Conservation (phyloP, 179 eudicot species). For the Beta macrorhiza region DNA sequence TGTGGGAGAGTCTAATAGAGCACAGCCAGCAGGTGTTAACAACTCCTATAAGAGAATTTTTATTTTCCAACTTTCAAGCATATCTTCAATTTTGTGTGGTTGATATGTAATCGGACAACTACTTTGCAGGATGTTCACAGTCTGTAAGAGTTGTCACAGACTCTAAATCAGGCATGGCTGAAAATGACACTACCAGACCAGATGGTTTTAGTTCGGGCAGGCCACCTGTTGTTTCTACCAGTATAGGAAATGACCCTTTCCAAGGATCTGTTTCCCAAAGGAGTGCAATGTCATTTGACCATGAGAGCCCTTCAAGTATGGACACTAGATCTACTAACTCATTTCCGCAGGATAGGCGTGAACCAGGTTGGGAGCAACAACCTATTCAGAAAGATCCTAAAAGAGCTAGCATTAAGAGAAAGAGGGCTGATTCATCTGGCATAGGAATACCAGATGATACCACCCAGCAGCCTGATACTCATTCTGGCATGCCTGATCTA, state of each 20-base stretch:
- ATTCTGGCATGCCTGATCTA: constrained; percentile 30
- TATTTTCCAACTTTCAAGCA: neutral
- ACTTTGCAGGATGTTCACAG: constrained; percentile 60
- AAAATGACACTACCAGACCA: constrained; percentile 45
- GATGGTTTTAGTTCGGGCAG: constrained; percentile 51
- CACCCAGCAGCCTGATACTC: constrained; percentile 45
- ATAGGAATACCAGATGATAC: constrained; percentile 45
- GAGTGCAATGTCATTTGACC: constrained; percentile 52
- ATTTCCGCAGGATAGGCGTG: constrained; percentile 65
- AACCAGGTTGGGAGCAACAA: constrained; percentile 61
- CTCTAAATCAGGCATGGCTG: constrained; percentile 46
- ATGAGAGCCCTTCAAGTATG: constrained; percentile 77
- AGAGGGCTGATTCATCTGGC: constrained; percentile 49
- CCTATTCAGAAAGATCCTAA: constrained; percentile 50
- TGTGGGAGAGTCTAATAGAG: constrained; percentile 57
- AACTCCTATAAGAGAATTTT: neutral
- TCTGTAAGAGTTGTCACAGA: constrained; percentile 45
- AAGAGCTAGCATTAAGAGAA: constrained; percentile 53
- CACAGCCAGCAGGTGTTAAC: constrained; percentile 58
- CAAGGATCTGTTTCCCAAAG: constrained; percentile 65
- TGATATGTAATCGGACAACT: constrained; percentile 11
- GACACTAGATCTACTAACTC: constrained; percentile 66
- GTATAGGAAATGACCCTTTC: constrained; percentile 56
- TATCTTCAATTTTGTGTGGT: neutral
- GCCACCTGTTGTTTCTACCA: constrained; percentile 54